Evolutionary conservation across 257 asterid species (phyloP), one percentile per base, ranked within the genome.

Genomic region (Plantago major): DNA sequence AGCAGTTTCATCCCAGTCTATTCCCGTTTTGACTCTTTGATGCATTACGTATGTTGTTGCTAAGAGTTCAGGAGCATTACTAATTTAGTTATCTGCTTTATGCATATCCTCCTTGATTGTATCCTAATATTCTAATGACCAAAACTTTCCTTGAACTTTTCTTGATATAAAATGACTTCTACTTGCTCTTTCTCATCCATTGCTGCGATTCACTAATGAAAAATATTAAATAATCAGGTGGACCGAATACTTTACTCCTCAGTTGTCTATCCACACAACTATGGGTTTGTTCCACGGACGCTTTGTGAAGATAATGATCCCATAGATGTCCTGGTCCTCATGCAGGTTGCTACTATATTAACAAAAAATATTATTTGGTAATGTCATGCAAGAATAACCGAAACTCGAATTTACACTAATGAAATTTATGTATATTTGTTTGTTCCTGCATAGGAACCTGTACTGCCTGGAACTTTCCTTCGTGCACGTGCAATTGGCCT

Each of bases 401-500:
- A n/a, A 45, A 33, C 44, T 37, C 14, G 22, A 42, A 5, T 9
- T 59, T 18, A 46, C 28, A 58, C 16, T 46, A 64, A 9, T 40
- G 52, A 6, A 4, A 22, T 10, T 43, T 38, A 55, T 52, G 40
- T 10, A 14, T 49, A 18, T 30, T 45, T 13, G 7, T 50, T 11
- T 46, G 2, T 46, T 46, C 54, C 15, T 61, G 33, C 26, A 6
- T 63, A 90, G 98, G 98, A 88, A 60, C 98, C 96, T 67, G 93
- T 88, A 22, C 76, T 85, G 52, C 94, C 96, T 30, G 93, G 95
- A 28, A 85, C 88, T 58, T 90, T 60, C 71, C 94, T 90, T 43
- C 95, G 98, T 74, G 98, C 96, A 10, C 94, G 94, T 71, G 96
- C 96, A 6, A 90, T 90, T 66, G 98, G 96, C n/a, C 74, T 90